These are phyloP conservation scores for Hypoxylon sp. DNA, from an alignment of 2,329 filamentous ascomycete genomes.

Conservation along the genomic window DNA sequence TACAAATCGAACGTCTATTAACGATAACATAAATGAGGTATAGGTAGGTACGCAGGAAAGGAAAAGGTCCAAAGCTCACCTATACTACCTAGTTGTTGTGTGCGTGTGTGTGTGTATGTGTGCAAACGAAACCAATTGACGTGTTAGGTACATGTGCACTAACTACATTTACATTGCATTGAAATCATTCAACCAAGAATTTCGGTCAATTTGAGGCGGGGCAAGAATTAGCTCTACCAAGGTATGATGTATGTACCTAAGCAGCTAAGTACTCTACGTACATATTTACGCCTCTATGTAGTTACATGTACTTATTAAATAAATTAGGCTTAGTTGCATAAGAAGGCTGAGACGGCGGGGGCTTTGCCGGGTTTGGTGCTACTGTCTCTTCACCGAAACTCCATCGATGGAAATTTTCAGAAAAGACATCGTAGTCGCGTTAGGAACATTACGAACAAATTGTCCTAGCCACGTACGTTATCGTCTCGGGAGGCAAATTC, in stretches of 20 bases:
- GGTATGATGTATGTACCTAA: too few relatives aligned
- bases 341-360: too few relatives aligned
- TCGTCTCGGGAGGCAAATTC: conserved; percentile 4
- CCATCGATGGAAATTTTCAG: neutral
- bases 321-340: neutral
- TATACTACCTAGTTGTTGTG: too few relatives aligned
- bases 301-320: too few relatives aligned
- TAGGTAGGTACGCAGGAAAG: too few relatives aligned
- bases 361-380: neutral
- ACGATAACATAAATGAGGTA: too few relatives aligned
- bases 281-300: too few relatives aligned
- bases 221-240: neutral
- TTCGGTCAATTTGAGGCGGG: conserved; percentile 7
- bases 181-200: neutral
- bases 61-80: neutral
- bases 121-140: neutral
- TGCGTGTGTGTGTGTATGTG: too few relatives aligned
- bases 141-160: too few relatives aligned
- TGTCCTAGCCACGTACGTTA: conserved; percentile 4
- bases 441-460: neutral
- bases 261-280: neutral
- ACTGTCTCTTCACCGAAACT: conserved; percentile 8
- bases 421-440: neutral
- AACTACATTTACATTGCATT: too few relatives aligned
- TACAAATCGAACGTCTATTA: neutral